Percentiles rank a stretch among this genome's conserved stretches.
Conservation (phyloP, 805 yeast genomes). For the Cyberlindnera mississippiensis region DNA sequence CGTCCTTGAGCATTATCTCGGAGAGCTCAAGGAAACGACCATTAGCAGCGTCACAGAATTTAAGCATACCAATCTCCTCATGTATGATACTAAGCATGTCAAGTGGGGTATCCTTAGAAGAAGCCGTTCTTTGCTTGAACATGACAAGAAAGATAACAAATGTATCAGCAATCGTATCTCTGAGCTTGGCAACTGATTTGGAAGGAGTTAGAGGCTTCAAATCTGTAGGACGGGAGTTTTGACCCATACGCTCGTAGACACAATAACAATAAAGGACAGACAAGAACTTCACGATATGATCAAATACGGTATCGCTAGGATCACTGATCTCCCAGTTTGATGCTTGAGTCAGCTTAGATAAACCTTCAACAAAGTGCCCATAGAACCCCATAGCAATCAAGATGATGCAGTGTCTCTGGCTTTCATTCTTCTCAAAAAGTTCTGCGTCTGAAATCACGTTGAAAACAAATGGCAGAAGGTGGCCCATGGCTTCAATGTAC, state of each 20-base stretch:
- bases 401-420: slow-evolving; percentile 39
- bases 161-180: slow-evolving; percentile 40
- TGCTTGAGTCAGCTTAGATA: slow-evolving; percentile 27
- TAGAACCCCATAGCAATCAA: slow-evolving; percentile 50
- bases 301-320: slow-evolving; percentile 12
- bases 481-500: slow-evolving; percentile 47
- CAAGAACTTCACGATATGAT: slow-evolving; percentile 30
- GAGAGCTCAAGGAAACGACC: slow-evolving; percentile 61
- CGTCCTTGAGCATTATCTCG: slow-evolving; percentile 47
- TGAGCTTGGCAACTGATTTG: slow-evolving; percentile 20
- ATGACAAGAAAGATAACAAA: slow-evolving; percentile 38
- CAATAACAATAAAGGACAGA: slow-evolving; percentile 46
- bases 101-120: slow-evolving; percentile 25
- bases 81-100: slow-evolving; percentile 62
- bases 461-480: slow-evolving; percentile 43
- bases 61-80: slow-evolving; percentile 63
- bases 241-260: slow-evolving; percentile 14
- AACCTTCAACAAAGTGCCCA: slow-evolving; percentile 45
- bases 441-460: slow-evolving; percentile 23
- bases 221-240: slow-evolving; percentile 27
- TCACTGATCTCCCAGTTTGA: slow-evolving; percentile 34
- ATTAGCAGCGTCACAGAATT: slow-evolving; percentile 61
- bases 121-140: slow-evolving; percentile 16
- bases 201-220: slow-evolving; percentile 28
- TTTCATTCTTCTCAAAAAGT: slow-evolving; percentile 24